Evolutionary conservation across 2,329 filamentous ascomycete genomes (phyloP).

Genomic region (Aureobasidium mangrovei): DNA sequence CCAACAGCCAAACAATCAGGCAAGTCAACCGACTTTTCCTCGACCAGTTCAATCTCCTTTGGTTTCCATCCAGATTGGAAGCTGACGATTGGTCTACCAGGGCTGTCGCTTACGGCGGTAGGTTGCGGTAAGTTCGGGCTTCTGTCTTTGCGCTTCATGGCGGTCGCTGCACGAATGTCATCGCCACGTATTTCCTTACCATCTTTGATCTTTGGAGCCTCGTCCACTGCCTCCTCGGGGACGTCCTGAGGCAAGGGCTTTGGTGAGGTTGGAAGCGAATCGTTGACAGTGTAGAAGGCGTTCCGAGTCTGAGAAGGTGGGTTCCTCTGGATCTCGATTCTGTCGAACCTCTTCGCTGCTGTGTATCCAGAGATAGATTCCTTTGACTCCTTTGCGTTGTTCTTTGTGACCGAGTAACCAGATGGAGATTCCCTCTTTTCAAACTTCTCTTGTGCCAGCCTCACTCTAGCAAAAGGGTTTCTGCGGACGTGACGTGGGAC

Average conservation of each 20-base stretch:
- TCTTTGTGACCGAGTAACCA: slow-evolving; percentile 11
- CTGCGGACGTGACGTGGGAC: slow-evolving; percentile 47
- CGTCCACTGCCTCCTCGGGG: slow-evolving; percentile 33
- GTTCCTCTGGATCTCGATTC: slow-evolving; percentile 74
- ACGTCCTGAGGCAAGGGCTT: slow-evolving; percentile 23
- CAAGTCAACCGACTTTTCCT: slow-evolving; percentile 22
- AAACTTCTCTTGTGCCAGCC: slow-evolving; percentile 42
- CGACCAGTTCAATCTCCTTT: slow-evolving; percentile 63
- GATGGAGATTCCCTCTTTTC: slow-evolving; percentile 18
- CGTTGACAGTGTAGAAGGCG: slow-evolving; percentile 67
- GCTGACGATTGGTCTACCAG: slow-evolving; percentile 92
- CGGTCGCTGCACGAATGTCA: slow-evolving; percentile 83
- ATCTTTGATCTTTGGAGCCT: slow-evolving; percentile 54
- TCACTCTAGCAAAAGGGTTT: slow-evolving; percentile 57
- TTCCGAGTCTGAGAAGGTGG: slow-evolving; percentile 76
- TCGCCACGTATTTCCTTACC: slow-evolving; percentile 76
- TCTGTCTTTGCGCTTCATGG: slow-evolving; percentile 77
- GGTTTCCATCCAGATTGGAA: slow-evolving; percentile 80
- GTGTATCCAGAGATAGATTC: slow-evolving; percentile 12
- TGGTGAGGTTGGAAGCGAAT: slow-evolving; percentile 31
- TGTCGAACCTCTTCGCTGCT: slow-evolving; percentile 34
- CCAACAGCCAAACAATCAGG: slow-evolving; percentile 2
- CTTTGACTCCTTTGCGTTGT: slow-evolving; percentile 15
- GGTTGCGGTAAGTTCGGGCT: slow-evolving; percentile 82
- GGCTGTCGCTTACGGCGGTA: slow-evolving; percentile 80